Conservation (phyloP, 1,139 yeast species). For the Candida glucosophila region DNA sequence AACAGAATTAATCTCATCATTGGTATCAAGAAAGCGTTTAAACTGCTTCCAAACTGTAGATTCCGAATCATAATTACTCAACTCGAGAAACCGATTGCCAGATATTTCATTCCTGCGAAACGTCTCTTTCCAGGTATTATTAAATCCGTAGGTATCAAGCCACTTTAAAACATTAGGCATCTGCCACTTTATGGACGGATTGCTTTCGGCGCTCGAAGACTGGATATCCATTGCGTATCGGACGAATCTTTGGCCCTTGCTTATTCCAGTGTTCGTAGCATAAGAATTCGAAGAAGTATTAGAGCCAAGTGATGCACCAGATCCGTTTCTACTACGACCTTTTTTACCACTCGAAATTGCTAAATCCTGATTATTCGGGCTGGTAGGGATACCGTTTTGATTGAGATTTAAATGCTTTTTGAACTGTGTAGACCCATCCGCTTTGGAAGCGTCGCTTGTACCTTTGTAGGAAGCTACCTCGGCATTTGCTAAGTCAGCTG, state of each 20-base stretch:
- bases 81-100: conserved; percentile 57
- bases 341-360: conserved; percentile 2
- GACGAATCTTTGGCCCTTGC: conserved; percentile 33
- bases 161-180: conserved; percentile 56
- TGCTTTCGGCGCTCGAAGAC: conserved; percentile 10
- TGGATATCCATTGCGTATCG: conserved; percentile 39
- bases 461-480: too few species aligned
- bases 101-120: conserved; percentile 51
- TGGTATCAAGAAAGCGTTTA: conserved; percentile 24
- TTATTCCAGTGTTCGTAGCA: conserved; percentile 22
- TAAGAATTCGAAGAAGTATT: conserved; percentile 14
- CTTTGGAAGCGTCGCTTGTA: too few species aligned
- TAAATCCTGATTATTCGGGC: too few species aligned
- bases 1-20: conserved; percentile 41
- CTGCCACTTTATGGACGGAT: conserved; percentile 46
- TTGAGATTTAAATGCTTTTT: too few species aligned
- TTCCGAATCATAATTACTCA: conserved; percentile 57
- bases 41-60: conserved; percentile 43
- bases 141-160: conserved; percentile 62
- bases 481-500: conserved; percentile 7
- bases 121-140: conserved; percentile 61
- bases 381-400: too few species aligned
- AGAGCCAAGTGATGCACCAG: conserved; percentile 29
- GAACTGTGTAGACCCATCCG: too few species aligned
- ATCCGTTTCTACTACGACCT: conserved; percentile 26